Percentiles rank a stretch among this genome's conserved stretches.
Conservation (phyloP, 2,329 filamentous ascomycete genomes). For the Epichloe sibirici region DNA sequence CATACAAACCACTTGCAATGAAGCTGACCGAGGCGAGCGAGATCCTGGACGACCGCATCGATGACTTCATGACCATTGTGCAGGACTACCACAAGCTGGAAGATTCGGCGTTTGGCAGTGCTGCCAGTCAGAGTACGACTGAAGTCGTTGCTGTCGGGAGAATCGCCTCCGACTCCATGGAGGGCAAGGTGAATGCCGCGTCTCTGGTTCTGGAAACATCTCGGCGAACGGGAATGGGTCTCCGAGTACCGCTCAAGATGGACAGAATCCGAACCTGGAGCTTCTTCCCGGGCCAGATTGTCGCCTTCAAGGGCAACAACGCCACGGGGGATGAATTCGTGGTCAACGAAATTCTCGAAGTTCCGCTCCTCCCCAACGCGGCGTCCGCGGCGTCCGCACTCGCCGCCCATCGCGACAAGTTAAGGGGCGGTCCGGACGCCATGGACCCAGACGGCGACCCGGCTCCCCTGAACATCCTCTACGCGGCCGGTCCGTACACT, state of each 20-base stretch:
- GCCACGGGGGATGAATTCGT: constrained; percentile 73
- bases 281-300: constrained; percentile 91
- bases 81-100: constrained; percentile 65
- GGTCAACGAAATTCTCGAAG: constrained; percentile 61
- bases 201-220: constrained; percentile 85
- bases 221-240: constrained; percentile 67
- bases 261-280: constrained; percentile 56
- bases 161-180: constrained; percentile 77
- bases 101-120: constrained; percentile 74
- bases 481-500: constrained; percentile 82
- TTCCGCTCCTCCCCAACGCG: constrained; percentile 63
- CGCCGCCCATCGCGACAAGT: constrained; percentile 54
- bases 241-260: constrained; percentile 69
- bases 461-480: constrained; percentile 61
- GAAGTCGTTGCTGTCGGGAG: constrained; percentile 85
- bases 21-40: constrained; percentile 86
- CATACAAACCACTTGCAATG: constrained; percentile 89
- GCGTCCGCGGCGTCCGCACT: constrained; percentile 57
- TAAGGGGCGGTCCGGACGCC: constrained; percentile 51
- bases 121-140: constrained; percentile 69
- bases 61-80: constrained; percentile 68
- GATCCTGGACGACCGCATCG: constrained; percentile 88
- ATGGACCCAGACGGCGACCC: constrained; percentile 42
- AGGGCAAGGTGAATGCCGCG: constrained; percentile 74
- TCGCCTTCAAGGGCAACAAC: constrained; percentile 78